These are phyloP conservation scores for Amphirosellinia nigrospora DNA, from an alignment of 495 filamentous ascomycete genomes.

Conservation along the genomic window DNA sequence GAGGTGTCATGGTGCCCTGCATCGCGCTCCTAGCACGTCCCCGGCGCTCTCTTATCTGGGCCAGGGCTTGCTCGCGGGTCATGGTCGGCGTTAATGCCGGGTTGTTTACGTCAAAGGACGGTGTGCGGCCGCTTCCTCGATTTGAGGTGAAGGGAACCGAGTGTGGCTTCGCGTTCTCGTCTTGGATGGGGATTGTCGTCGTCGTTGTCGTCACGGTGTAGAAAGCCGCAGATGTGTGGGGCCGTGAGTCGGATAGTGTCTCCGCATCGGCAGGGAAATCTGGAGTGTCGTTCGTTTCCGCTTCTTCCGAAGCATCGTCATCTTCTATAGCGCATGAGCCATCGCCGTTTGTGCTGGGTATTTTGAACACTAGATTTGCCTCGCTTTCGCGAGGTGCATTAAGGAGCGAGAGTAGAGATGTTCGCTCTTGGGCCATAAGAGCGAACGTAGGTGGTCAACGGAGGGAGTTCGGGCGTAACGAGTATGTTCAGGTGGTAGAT, in stretches of 20 bases:
- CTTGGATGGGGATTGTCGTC: conserved; percentile 12
- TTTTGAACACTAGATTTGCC: conserved; percentile 36
- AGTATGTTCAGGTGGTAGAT: conserved; percentile 27
- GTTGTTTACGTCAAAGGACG: conserved; percentile 55
- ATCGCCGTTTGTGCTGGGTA: conserved; percentile 43
- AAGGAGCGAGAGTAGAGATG: conserved; percentile 62
- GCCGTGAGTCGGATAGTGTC: conserved; percentile 25
- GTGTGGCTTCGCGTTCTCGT: conserved; percentile 36
- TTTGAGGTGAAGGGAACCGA: conserved; percentile 22
- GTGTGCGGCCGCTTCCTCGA: conserved; percentile 35
- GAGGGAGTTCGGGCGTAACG: conserved; percentile 55
- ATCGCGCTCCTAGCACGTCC: conserved; percentile 54
- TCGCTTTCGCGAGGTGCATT: conserved; percentile 52
- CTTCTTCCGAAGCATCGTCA: conserved; percentile 21
- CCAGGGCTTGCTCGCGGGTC: conserved; percentile 63
- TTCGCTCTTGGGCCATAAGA: conserved; percentile 48
- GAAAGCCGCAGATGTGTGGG: conserved; percentile 47
- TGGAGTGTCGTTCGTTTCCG: conserved; percentile 16
- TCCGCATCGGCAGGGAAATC: not conserved
- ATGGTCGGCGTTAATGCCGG: conserved; percentile 60
- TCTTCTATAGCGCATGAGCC: conserved; percentile 15
- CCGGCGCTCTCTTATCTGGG: conserved; percentile 59
- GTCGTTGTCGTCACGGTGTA: conserved; percentile 52
- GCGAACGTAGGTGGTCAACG: conserved; percentile 58
- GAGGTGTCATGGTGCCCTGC: conserved; percentile 50